Conservation (phyloP, 1,139 yeast species). For the Lodderomyces parapsilosis region DNA sequence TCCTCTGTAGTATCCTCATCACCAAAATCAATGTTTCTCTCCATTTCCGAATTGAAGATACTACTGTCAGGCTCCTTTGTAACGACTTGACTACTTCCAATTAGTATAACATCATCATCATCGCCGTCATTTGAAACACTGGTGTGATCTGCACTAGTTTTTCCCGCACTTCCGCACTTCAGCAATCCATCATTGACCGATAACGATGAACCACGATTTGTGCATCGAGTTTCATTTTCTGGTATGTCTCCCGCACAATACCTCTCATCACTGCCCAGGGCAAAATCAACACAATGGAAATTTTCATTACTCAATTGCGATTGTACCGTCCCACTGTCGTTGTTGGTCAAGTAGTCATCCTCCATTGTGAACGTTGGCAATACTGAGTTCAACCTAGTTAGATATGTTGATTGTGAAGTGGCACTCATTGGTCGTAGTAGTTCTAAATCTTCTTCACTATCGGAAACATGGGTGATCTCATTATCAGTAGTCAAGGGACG, state of each 20-base stretch:
- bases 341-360: not conserved
- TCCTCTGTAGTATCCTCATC: conserved; percentile 9
- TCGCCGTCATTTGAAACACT: conserved; percentile 2
- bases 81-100: not conserved
- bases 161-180: not conserved
- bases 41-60: conserved; percentile 5
- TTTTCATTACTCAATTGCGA: conserved; percentile 13
- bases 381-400: conserved; percentile 4
- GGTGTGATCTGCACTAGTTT: not conserved
- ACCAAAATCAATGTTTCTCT: conserved; percentile 6
- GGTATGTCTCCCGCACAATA: not conserved
- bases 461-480: conserved; percentile 12
- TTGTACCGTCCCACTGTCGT: not conserved
- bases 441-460: conserved; percentile 17
- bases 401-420: conserved; percentile 2
- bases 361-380: not conserved
- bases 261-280: conserved; percentile 2
- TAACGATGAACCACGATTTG: not conserved
- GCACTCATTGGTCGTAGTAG: conserved; percentile 8
- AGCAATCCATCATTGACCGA: not conserved
- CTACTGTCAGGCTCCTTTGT: not conserved
- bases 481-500: conserved; percentile 5
- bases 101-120: conserved; percentile 8
- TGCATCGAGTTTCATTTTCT: not conserved
- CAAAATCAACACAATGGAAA: conserved; percentile 13